Percentiles rank a stretch among this genome's conserved stretches.
Conservation (phyloP, 2,329 filamentous ascomycete species). For the Clonostachys rosea region DNA sequence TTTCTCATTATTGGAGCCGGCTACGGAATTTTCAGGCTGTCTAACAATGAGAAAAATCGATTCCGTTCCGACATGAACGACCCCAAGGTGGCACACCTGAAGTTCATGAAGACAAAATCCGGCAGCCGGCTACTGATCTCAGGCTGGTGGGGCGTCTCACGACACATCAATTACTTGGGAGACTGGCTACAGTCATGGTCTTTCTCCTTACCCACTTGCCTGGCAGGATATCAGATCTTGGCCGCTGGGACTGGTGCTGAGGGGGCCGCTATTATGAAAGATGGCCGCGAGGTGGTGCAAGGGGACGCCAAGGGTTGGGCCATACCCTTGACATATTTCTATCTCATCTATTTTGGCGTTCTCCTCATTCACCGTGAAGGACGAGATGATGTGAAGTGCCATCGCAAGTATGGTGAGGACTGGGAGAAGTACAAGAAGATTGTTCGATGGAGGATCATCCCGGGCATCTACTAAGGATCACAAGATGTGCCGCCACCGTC, state of each 20-base stretch:
- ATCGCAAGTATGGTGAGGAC: conserved; percentile 84
- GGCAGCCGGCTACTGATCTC: conserved; percentile 78
- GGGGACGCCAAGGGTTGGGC: conserved; percentile 77
- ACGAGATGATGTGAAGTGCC: conserved; percentile 88
- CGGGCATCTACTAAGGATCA: conserved; percentile 68
- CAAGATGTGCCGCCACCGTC: no score
- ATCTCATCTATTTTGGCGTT: conserved; percentile 85
- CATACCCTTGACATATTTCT: conserved; percentile 90
- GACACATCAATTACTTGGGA: conserved; percentile 94
- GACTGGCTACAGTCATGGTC: conserved; percentile 95
- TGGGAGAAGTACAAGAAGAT: conserved; percentile 85
- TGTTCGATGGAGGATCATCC: conserved; percentile 79
- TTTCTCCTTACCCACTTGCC: conserved; percentile 79
- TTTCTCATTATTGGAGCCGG: conserved; percentile 64
- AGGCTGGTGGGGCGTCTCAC: conserved; percentile 89
- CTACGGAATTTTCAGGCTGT: conserved; percentile 90
- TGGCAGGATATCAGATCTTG: conserved; percentile 76
- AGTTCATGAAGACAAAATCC: conserved; percentile 78
- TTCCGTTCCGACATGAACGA: conserved; percentile 87
- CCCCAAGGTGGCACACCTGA: conserved; percentile 71
- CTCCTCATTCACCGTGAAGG: conserved; percentile 81
- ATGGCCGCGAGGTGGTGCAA: conserved; percentile 62
- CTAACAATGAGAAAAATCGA: conserved; percentile 91
- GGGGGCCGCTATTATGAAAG: conserved; percentile 50
- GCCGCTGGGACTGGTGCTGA: conserved; percentile 44